Conservation (phyloP, 441 rosid genomes). For the Croton laevigatus region DNA sequence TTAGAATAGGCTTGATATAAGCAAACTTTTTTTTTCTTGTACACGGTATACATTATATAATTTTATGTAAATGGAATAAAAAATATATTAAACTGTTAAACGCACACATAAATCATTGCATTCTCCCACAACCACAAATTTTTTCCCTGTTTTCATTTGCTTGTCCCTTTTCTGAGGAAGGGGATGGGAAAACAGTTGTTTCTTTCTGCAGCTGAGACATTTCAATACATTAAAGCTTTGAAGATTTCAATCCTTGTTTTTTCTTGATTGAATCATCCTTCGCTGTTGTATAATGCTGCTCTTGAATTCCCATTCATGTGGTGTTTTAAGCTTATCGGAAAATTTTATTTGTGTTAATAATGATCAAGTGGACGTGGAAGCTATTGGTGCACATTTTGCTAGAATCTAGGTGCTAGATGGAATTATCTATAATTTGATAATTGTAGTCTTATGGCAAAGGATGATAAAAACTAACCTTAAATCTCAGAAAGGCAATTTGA, state of each 20-base stretch:
- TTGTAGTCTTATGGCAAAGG: neutral
- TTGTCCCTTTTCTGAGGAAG: neutral
- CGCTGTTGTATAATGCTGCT: neutral
- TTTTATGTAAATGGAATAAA: neutral
- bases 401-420: neutral
- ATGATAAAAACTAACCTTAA: neutral
- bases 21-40: neutral
- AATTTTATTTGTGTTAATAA: neutral
- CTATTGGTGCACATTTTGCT: slow-evolving; percentile 5
- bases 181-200: neutral
- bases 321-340: neutral
- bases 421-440: neutral
- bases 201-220: neutral
- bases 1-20: slow-evolving; percentile 28
- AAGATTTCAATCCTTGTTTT: neutral
- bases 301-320: neutral
- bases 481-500: neutral
- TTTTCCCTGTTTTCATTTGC: neutral
- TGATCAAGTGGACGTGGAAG: neutral
- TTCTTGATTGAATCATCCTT: neutral
- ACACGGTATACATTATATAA: neutral
- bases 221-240: neutral
- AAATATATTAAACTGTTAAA: neutral
- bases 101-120: neutral
- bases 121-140: neutral